Evolutionary conservation across 768 basidiomycete species (phyloP), one percentile per base, ranked within the genome.

Genomic region (Arthromyces matolae): DNA sequence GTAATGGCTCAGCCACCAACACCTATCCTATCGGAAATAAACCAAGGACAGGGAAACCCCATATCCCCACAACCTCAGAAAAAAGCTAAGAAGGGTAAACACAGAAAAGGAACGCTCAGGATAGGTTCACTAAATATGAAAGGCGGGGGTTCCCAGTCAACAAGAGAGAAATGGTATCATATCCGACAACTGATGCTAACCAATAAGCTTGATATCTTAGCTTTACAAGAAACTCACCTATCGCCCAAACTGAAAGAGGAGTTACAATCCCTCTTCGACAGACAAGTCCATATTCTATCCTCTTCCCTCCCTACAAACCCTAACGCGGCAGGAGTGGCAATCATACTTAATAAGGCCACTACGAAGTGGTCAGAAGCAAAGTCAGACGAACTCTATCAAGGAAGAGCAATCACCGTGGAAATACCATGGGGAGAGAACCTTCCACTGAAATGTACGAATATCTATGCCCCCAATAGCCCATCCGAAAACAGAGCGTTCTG

Each of bases 211-310:
- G 65, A 52, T 13, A 50, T 71, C 0, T 40, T 70, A 2, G 45
- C 54, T 0, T 13, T 70, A 0, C 61, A 64, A 20, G 70, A 72
- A 55, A 60, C 66, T 0, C 69, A 71, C 54, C 49, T 72, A 4
- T 49, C 45, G 6, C 42, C 29, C 0, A 51, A 58, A 29, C 6
- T 45, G 19, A 28, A 23, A 13, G 28, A 36, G 3, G 9, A 48
- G 12, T 29, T 63, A 2, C 7, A 50, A 18, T 28, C 31, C 3
- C 25, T 49, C 1, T 54, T 53, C 9, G 49, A 47, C 0, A 41
- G 49, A 14, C 14, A 51, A n/a, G 45, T 68, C 0, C 38, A 57
- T 7, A 54, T 68, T 10, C 2, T 59, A 1, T 45, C 45, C n/a
- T 60, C 59, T 2, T n/a, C 19, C 1, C 52, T 63, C 39, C 36